Conservation (phyloP, 768 basidiomycete genomes). For the Leccinum fibrillosum region DNA sequence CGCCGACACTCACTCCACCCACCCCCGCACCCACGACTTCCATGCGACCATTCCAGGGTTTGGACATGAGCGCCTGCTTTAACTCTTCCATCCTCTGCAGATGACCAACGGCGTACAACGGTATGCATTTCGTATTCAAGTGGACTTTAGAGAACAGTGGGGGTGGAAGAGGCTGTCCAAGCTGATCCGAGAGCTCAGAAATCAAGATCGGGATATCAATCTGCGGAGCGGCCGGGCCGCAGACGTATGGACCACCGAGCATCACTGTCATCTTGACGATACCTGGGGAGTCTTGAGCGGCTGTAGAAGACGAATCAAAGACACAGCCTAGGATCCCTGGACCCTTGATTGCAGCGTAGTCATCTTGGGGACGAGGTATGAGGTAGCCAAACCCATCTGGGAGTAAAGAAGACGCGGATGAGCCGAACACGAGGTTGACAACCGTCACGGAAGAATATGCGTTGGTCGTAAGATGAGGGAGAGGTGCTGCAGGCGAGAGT, state of each 20-base stretch:
- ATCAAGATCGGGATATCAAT: conserved; percentile 24
- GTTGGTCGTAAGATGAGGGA: conserved; percentile 71
- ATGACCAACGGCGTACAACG: conserved; percentile 74
- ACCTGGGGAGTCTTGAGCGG: conserved; percentile 48
- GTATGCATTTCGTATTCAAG: conserved; percentile 69
- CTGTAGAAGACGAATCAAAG: conserved; percentile 81
- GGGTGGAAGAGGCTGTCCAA: conserved; percentile 45
- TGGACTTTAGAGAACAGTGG: conserved; percentile 54
- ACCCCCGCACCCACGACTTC: conserved; percentile 83
- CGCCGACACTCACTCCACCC: conserved; percentile 81
- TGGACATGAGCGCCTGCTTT: conserved; percentile 36
- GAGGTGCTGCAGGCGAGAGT: conserved; percentile 36
- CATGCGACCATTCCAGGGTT: conserved; percentile 46
- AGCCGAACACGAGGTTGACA: conserved; percentile 80
- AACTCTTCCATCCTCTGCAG: conserved; percentile 63
- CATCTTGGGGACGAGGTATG: conserved; percentile 69
- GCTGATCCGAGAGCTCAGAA: conserved; percentile 42
- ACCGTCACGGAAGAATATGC: conserved; percentile 81
- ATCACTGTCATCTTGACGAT: conserved; percentile 86
- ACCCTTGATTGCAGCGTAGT: conserved; percentile 39
- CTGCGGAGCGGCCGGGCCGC: conserved; percentile 10
- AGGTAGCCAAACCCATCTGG: conserved; percentile 94
- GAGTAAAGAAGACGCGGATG: conserved; percentile 49
- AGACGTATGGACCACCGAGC: conserved; percentile 75
- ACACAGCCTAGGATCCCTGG: conserved; percentile 76